Base-by-base conservation (phyloP, 176 grass and related monocot species). In the Poa annua region DNA sequence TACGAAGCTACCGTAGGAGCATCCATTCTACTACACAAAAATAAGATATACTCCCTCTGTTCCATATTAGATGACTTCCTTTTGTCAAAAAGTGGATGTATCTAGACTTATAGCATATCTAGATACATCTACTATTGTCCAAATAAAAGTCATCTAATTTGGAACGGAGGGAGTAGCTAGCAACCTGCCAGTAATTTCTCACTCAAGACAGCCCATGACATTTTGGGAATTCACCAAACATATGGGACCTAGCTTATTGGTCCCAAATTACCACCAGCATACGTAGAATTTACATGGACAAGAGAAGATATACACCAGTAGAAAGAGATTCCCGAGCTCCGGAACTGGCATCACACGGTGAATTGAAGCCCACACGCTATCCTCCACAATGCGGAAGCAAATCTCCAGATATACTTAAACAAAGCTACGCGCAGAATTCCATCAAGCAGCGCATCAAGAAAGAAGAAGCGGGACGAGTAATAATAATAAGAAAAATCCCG, bases 361-460 rank as follows among this genome's bases (percentile, higher is more conserved):
- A 55, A 55, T 55, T 4, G 10, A 11, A 74, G 45, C 57, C 76
- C 17, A 15, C 71, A 81, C 39, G 13, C 12, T 78, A 60, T 71
- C 17, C 32, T n/a, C 47, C 35, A 19, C 47, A 82, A 74, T 82
- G 73, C 42, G 32, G 22, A 56, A n/a, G 21, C 73, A 55, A 66
- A 78, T 26, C 45, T 52, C 34, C 9, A 2, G 44, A 62, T 2
- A 35, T 11, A 25, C 4, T 7, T 45, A 24, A 80, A 74, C n/a
- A 38, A 56, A 66, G 66, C 48, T 22, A 38, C 9, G 11, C 32
- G 53, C 33, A 2, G 4, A 51, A 38, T n/a, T 67, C 66, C 19
- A 16, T n/a, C 26, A 70, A 39, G 64, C 54, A 78, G 65, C 54
- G 24, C 81, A 89, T 76, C 49, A 26, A 64, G 21, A 61, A 22